Evolutionary conservation across 140 eudicot genomes (phyloP).

Genomic region (Anethum foeniculum): DNA sequence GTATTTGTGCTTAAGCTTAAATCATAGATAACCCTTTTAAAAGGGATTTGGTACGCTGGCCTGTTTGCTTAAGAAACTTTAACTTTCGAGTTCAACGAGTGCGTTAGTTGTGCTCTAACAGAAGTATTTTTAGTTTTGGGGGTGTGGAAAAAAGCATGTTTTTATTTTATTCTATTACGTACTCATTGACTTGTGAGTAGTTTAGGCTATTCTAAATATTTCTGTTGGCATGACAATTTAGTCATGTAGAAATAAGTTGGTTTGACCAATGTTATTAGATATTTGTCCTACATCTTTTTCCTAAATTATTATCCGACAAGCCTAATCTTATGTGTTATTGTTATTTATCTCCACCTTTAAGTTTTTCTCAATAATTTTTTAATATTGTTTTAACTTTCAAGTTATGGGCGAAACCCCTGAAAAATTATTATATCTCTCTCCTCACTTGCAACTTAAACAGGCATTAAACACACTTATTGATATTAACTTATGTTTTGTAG

Average conservation of each 20-base stretch:
- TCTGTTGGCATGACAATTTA: background rate
- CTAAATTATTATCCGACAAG: background rate
- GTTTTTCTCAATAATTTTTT: background rate
- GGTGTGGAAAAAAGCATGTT: background rate
- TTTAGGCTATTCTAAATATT: background rate
- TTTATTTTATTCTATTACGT: background rate
- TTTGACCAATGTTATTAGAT: background rate
- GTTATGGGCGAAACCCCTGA: background rate
- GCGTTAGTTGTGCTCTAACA: background rate
- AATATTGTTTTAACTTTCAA: background rate
- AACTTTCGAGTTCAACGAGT: background rate
- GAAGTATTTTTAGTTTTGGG: background rate
- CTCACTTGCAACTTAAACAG: background rate
- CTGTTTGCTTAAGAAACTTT: background rate
- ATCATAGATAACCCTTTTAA: no score
- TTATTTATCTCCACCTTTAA: background rate
- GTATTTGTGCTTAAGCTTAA: background rate
- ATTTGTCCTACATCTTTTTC: background rate
- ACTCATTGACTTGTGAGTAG: background rate
- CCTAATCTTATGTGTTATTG: background rate
- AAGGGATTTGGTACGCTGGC: background rate
- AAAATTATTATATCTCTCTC: background rate
- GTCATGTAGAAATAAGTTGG: background rate
- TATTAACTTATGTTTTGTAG: background rate
- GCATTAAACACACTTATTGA: background rate